Evolutionary conservation across 371 early-diverging fungal species (phyloP).

Genomic region (Haplosporangium sp.): DNA sequence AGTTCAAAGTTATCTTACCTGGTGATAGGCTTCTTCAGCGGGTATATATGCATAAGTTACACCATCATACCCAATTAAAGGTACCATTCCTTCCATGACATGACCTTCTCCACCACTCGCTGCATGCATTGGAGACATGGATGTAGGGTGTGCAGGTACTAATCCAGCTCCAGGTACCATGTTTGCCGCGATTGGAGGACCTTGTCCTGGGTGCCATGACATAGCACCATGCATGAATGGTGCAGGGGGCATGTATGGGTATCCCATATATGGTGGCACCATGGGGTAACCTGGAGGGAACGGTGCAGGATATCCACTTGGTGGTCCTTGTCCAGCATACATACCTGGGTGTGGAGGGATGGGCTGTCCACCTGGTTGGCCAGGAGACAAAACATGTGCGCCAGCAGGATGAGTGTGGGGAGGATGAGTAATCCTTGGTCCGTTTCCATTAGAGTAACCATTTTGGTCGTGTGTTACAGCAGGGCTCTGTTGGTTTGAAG

Average conservation of each 20-base stretch:
- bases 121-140: constrained; percentile 14
- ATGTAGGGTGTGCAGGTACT: constrained; percentile 21
- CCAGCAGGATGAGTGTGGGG: neutral
- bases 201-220: constrained; percentile 37
- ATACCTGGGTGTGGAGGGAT: constrained; percentile 17
- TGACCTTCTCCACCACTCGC: constrained; percentile 6
- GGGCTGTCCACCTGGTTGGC: constrained; percentile 11
- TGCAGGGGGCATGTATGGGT: constrained; percentile 26
- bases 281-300: constrained; percentile 38
- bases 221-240: constrained; percentile 30
- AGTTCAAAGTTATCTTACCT: constrained; percentile 15
- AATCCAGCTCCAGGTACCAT: constrained; percentile 26
- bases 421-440: constrained; percentile 8
- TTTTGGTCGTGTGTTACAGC: constrained; percentile 16
- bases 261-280: constrained; percentile 48
- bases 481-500: neutral
- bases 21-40: constrained; percentile 45
- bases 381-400: neutral
- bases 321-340: constrained; percentile 28
- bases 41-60: constrained; percentile 41
- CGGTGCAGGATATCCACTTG: constrained; percentile 25
- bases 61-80: constrained; percentile 43
- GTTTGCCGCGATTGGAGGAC: constrained; percentile 15
- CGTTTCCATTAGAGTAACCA: neutral
- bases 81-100: constrained; percentile 45